A percentile compares a stretch with the other conserved stretches of the same genome.
phyloP scores from a whole-genome alignment of 768 basidiomycete genomes.

The Pleurotus platypus region DNA sequence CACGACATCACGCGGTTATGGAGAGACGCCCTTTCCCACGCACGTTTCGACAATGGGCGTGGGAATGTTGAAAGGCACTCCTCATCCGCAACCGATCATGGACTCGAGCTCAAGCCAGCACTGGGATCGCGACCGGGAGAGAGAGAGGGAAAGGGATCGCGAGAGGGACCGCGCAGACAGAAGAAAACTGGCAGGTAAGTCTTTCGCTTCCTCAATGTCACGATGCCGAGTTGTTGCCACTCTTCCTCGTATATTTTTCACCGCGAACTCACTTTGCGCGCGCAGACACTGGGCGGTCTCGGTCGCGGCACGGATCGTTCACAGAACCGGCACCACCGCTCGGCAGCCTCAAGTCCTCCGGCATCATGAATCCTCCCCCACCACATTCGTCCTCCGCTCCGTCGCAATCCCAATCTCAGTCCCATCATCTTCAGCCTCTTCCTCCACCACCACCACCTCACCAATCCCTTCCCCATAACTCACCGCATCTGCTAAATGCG shows the following conservation, averaged over 20 bases:
- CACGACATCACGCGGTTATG: background rate
- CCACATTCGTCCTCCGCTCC: conserved; percentile 3
- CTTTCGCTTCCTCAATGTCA: background rate
- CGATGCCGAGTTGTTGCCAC: background rate
- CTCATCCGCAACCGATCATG: conserved; percentile 18
- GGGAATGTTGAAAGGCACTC: conserved; percentile 16
- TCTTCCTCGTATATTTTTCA: background rate
- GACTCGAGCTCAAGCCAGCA: conserved; percentile 18
- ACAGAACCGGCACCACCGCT: conserved; percentile 3
- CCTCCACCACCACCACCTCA: background rate
- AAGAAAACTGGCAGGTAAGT: background rate
- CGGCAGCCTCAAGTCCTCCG: conserved; percentile 5
- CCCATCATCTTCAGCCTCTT: background rate
- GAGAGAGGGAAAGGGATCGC: background rate
- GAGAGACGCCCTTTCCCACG: conserved; percentile 6
- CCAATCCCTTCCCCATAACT: background rate
- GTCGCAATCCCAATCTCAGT: background rate
- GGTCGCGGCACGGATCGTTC: conserved; percentile 8
- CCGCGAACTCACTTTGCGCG: background rate
- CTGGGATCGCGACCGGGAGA: conserved; percentile 17
- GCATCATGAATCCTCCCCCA: conserved; percentile 5
- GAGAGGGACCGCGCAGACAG: background rate
- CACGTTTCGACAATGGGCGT: conserved; percentile 7
- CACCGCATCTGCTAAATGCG: background rate
- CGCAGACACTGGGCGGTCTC: conserved; percentile 16